Evolutionary conservation across 2,329 filamentous ascomycete species (phyloP).

Genomic region (Ophiostoma populinum): DNA sequence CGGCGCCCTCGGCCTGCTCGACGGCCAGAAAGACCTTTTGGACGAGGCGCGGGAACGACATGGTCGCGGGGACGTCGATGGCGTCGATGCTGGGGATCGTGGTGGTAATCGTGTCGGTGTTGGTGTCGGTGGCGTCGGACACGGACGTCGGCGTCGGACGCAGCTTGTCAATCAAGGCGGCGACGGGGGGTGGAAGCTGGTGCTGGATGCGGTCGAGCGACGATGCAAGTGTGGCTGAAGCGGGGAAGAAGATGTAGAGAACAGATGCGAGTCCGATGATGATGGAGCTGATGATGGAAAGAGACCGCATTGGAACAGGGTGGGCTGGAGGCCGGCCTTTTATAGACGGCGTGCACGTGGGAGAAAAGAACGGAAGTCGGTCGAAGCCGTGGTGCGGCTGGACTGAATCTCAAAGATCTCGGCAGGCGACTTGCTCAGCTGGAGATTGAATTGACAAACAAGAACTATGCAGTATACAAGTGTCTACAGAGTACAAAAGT

Average conservation of each 20-base stretch:
- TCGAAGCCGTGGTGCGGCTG: background rate
- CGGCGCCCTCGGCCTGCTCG: constrained; percentile 76
- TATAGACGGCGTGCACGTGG: constrained; percentile 5
- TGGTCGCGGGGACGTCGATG: constrained; percentile 18
- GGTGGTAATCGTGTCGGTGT: background rate
- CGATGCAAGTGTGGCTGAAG: constrained; percentile 14
- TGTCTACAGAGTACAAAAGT: no score
- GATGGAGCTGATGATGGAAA: constrained; percentile 21
- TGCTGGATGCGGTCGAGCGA: constrained; percentile 14
- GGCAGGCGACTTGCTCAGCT: background rate
- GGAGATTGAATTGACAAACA: background rate
- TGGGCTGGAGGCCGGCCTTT: constrained; percentile 1
- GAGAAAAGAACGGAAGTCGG: background rate
- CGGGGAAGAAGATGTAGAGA: constrained; percentile 4
- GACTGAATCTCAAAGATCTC: background rate
- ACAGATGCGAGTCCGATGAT: constrained; percentile 22
- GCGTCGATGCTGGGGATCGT: no score
- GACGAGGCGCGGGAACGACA: constrained; percentile 58
- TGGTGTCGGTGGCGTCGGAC: background rate
- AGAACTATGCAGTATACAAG: no score
- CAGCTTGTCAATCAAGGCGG: background rate
- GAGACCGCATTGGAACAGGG: constrained; percentile 19
- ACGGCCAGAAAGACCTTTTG: constrained; percentile 67
- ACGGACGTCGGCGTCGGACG: background rate
- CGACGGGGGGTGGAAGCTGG: constrained; percentile 8